phyloP scores from a whole-genome alignment of 306 rosid genomes.

The Vigna reflexopilosa region DNA sequence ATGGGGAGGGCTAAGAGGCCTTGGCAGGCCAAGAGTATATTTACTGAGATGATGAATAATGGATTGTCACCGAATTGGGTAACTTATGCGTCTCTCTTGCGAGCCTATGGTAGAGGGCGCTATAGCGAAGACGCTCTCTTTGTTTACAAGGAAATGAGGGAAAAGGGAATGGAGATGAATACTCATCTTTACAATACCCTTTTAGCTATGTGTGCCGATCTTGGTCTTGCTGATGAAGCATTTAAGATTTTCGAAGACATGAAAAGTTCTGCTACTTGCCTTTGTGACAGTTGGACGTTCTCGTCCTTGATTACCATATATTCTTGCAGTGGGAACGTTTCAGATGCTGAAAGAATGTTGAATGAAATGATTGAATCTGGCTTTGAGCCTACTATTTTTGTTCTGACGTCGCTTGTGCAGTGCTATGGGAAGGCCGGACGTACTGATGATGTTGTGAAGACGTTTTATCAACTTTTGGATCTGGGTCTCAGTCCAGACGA shows the following conservation, averaged over 20 bases:
- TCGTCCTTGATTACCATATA: conserved; percentile 88
- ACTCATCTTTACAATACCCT: conserved; percentile 75
- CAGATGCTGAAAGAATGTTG: conserved; percentile 75
- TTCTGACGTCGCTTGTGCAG: conserved; percentile 91
- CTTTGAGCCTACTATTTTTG: conserved; percentile 78
- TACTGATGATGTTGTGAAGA: conserved; percentile 81
- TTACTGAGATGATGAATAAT: conserved; percentile 74
- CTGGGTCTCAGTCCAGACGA: conserved; percentile 79
- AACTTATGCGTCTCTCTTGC: conserved; percentile 77
- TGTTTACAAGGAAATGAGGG: conserved; percentile 88
- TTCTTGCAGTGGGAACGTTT: conserved; percentile 80
- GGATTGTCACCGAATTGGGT: conserved; percentile 69
- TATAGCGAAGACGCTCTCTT: conserved; percentile 74
- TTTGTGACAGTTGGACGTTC: conserved; percentile 95
- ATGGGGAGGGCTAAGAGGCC: conserved; percentile 99
- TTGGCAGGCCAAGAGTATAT: conserved; percentile 82
- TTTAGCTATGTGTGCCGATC: conserved; percentile 91
- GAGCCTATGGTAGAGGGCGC: conserved; percentile 82
- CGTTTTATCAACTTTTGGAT: conserved; percentile 72
- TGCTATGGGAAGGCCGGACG: conserved; percentile 94
- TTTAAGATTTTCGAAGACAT: conserved; percentile 74
- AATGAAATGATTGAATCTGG: conserved; percentile 86
- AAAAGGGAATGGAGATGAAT: conserved; percentile 70
- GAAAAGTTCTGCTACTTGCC: conserved; percentile 62
- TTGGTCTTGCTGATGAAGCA: conserved; percentile 73